These are phyloP conservation scores for Inonotus obliquus DNA, from an alignment of 1,284 basidiomycete genomes.

Conservation along the genomic window DNA sequence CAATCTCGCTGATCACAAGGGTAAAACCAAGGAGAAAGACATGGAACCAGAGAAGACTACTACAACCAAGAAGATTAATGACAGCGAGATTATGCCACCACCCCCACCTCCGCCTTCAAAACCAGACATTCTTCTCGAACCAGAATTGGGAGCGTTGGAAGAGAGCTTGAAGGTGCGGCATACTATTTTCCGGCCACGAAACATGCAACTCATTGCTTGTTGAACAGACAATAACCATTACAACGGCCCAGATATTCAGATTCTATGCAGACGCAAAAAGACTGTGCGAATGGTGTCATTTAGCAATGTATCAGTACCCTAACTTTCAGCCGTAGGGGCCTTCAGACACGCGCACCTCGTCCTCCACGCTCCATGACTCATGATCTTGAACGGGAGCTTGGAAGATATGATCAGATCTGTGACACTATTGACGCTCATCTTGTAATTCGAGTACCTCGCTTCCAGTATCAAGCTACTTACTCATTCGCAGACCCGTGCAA, in stretches of 20 bases:
- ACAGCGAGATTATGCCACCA: conserved; percentile 47
- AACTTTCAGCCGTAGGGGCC: conserved; percentile 30
- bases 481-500: conserved; percentile 52
- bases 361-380: conserved; percentile 61
- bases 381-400: conserved; percentile 63
- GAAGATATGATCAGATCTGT: conserved; percentile 72
- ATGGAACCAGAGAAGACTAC: conserved; percentile 8
- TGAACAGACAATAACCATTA: conserved; percentile 56
- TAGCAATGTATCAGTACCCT: not conserved
- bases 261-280: conserved; percentile 60
- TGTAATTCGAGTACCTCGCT: conserved; percentile 34
- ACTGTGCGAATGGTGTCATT: conserved; percentile 39
- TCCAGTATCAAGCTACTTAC: not conserved
- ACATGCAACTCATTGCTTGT: not conserved
- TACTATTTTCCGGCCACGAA: conserved; percentile 11
- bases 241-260: conserved; percentile 61
- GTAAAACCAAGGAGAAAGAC: conserved; percentile 18
- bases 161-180: conserved; percentile 51
- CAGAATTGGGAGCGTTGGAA: conserved; percentile 54
- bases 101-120: conserved; percentile 51
- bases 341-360: conserved; percentile 51
- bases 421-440: conserved; percentile 68
- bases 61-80: conserved; percentile 14
- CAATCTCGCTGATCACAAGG: conserved; percentile 18
- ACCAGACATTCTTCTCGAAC: conserved; percentile 48